Evolutionary conservation across 2,329 filamentous ascomycete genomes (phyloP).

Genomic region (Penicillium sclerotiorum): DNA sequence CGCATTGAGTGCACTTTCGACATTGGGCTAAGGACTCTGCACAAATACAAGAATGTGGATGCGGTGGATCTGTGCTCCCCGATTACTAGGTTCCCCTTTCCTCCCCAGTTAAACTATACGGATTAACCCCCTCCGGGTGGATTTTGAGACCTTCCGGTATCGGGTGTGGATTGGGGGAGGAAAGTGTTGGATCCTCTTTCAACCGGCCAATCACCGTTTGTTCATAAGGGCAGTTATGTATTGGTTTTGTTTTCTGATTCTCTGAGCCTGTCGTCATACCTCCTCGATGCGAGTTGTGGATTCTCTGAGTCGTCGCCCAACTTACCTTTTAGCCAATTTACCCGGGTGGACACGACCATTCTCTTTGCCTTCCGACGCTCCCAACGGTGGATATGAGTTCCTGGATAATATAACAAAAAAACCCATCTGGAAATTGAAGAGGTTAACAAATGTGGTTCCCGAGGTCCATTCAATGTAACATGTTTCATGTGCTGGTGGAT

Average conservation of each 20-base stretch:
- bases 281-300: neutral
- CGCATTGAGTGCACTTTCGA: neutral
- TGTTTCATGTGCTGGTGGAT: conserved; percentile 4
- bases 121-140: conserved; percentile 6
- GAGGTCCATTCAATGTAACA: conserved; percentile 1
- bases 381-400: neutral
- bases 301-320: conserved; percentile 4
- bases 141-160: conserved; percentile 18
- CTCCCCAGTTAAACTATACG: conserved; percentile 9
- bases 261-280: neutral
- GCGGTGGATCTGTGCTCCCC: conserved; percentile 9
- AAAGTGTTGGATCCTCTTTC: neutral
- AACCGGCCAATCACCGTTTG: neutral
- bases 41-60: conserved; percentile 27
- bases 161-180: conserved; percentile 9
- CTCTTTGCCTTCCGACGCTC: neutral
- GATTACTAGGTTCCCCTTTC: neutral
- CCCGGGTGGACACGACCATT: conserved; percentile 5
- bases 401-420: no score
- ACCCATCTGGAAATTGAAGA: no score
- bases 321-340: conserved; percentile 18
- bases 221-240: neutral
- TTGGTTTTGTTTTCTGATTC: conserved; percentile 1
- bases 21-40: conserved; percentile 14
- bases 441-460: conserved; percentile 10